Base-by-base conservation (phyloP, 805 yeast genomes). In the Ogataea paraovalis region DNA sequence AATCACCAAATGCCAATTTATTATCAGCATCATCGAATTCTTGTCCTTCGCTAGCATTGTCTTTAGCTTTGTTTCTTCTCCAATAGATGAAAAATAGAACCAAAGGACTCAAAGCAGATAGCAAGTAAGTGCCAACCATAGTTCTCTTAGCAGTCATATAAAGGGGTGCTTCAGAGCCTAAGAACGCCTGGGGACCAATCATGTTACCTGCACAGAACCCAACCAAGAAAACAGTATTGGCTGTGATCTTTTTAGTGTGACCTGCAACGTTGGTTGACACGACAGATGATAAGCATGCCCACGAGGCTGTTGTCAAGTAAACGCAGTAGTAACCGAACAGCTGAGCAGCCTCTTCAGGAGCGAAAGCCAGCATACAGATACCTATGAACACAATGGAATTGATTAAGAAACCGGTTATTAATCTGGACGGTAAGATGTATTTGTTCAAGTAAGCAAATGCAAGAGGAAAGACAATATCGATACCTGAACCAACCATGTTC, bases 181-280 rank as follows among this genome's bases (percentile, higher is more conserved):
- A 70, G 67, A 85, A 85, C 12, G 86, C 72, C 62, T 83, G 88
- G 6, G 91, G 88, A 4, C 90, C 90, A 44, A 81, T 74, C 41
- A 83, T 65, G 57, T 82, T 80, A 16, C 87, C 87, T 38, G 77
- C 75, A 43, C 87, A 80, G 58, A 82, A 85, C 4, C 79, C 81
- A 47, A 83, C 70, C 65, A 84, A 69, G 38, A 75, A 73, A 27
- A 78, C 63, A 3, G 82, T 80, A 41, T 76, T 75, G 14, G 77
- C 73, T 7, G 76, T 69, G 51, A 76, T 68, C 57, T 82, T 77
- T 63, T 85, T 81, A 10, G 85, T 79, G 56, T 73, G 75, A 8
- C 86, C 86, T 6, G 78, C 78, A 41, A 72, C 69, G 59, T 84
- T 61, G 32, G 65, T 63, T n/a, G 51, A 42, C 33, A 50, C 47